phyloP scores from a whole-genome alignment of 1,284 basidiomycete species.

The Naganishia cerealis region DNA sequence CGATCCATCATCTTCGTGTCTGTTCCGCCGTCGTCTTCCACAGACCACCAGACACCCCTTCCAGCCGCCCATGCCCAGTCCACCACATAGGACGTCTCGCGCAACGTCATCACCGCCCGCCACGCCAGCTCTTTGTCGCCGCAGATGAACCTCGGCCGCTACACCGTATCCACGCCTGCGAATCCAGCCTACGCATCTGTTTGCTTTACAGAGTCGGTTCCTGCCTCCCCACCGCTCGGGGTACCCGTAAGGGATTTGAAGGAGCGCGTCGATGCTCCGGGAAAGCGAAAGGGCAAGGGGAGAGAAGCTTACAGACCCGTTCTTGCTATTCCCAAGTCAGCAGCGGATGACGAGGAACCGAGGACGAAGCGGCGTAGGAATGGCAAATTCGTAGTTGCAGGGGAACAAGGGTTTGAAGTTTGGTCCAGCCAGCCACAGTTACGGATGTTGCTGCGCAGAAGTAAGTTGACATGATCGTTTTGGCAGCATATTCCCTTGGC shows the following conservation, averaged over 20 bases:
- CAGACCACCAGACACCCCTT: too few species aligned
- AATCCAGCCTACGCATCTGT: constrained; percentile 19
- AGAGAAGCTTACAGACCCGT: neutral
- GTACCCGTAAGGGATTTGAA: neutral
- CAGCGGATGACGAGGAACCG: neutral
- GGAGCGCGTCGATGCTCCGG: neutral
- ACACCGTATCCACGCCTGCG: constrained; percentile 23
- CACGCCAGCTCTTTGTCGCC: constrained; percentile 3
- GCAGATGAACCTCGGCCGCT: constrained; percentile 31
- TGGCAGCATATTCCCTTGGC: neutral
- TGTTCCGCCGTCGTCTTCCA: too few species aligned
- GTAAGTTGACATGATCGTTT: constrained; percentile 56
- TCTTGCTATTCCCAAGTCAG: neutral
- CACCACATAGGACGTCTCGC: neutral
- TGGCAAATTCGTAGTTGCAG: constrained; percentile 69
- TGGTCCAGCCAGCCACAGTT: constrained; percentile 74
- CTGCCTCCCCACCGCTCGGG: neutral
- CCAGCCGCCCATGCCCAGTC: neutral
- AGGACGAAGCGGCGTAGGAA: constrained; percentile 17
- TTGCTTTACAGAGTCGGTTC: constrained; percentile 19
- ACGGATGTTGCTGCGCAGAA: constrained; percentile 72
- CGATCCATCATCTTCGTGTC: too few species aligned
- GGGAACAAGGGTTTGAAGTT: constrained; percentile 79
- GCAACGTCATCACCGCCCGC: constrained; percentile 1
- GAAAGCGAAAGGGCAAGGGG: neutral